Conservation (phyloP, 805 yeast genomes). For the Hanseniaspora thailandica region DNA sequence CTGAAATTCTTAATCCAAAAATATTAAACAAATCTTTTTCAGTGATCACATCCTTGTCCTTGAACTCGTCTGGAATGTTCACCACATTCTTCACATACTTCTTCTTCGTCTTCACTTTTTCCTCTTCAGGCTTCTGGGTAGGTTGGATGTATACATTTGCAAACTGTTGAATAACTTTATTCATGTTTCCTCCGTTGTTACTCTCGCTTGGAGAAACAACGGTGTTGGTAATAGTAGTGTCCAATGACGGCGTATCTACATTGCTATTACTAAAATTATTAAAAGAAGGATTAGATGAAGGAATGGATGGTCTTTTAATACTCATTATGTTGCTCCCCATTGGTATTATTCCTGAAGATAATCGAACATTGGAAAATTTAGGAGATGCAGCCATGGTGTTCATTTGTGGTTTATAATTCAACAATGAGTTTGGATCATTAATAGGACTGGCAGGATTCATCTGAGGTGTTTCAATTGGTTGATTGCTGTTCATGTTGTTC, state of each 20-base stretch:
- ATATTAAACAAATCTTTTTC: conserved; percentile 16
- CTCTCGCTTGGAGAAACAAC: neutral
- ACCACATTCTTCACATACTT: conserved; percentile 5
- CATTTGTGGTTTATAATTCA: neutral
- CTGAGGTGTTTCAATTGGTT: neutral
- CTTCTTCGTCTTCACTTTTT: neutral
- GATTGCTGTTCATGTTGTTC: neutral
- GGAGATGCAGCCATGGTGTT: conserved; percentile 2
- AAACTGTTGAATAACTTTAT: conserved; percentile 9
- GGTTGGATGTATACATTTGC: conserved; percentile 10
- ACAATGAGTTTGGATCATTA: neutral
- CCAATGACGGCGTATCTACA: neutral
- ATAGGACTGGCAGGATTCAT: neutral
- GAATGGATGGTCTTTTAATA: neutral
- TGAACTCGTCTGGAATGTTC: conserved; percentile 6
- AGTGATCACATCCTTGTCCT: conserved; percentile 6
- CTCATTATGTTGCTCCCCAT: neutral
- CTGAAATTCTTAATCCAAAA: conserved; percentile 18
- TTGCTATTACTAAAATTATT: neutral
- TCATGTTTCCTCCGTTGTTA: neutral
- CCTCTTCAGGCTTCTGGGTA: neutral
- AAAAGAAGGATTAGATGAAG: neutral
- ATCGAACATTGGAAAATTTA: conserved; percentile 6
- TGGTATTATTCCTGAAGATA: neutral
- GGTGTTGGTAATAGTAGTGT: neutral